Base-by-base conservation (phyloP, 2,329 filamentous ascomycete species). In the Thelonectria rubi region DNA sequence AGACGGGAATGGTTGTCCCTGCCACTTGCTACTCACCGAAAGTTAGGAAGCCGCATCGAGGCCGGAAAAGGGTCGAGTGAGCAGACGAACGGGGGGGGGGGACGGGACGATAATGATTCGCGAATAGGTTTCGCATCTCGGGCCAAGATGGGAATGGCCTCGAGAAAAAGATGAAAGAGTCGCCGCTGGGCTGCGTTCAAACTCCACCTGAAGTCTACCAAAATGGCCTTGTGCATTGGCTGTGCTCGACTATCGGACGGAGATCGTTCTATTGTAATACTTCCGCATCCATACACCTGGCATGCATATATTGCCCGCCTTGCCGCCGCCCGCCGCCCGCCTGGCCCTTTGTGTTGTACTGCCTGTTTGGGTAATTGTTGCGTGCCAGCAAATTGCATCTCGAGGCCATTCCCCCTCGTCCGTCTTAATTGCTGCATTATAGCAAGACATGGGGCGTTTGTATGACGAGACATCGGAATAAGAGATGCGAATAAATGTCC, bases 351-450 rank as follows among this genome's bases (percentile, higher is more conserved):
- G 42, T 52, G 40, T 15, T 37, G 45, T 49, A 43, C 21, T 55
- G 26, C 57, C 45, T 55, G 37, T 60, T 60, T 50, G 37, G 51
- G 57, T 55, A 60, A 60, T 54, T 18, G 45, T 60, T 60, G 57
- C 57, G 50, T 49, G 39, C 57, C 45, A 50, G 45, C 47, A 57
- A 21, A 57, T 57, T 18, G 43, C 30, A 42, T 40, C 6, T n/a
- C 3, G n/a, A 11, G 30, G 21, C 24, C 10, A 7, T 10, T 32
- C n/a, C 18, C 26, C 52, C 42, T 42, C 17, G 21, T 20, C 52
- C 37, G 52, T 30, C 26, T 30, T 30, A 30, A 30, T 30, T 30
- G 10, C 26, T 10, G 32, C 12, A 34, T 14, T 34, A 34, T 34
- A 34, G 32, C 5, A 30, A 7, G 26, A n/a, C 24, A 30, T 30